Conservation (phyloP, 2,329 filamentous ascomycete genomes). For the Arthrobotrys conoides region DNA sequence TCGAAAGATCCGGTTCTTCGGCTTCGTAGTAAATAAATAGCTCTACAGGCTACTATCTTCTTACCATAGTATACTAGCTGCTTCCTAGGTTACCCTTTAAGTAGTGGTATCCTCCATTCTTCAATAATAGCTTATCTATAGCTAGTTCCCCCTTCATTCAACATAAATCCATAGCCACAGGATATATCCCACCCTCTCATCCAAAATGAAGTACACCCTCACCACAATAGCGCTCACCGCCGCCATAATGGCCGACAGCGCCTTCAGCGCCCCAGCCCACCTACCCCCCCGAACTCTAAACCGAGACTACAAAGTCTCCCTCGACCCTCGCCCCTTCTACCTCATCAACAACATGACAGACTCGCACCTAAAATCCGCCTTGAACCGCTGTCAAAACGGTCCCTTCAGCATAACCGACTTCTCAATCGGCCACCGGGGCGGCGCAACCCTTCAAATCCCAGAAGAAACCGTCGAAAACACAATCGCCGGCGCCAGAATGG, state of each 20-base stretch:
- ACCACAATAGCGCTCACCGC: constrained; percentile 38
- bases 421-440: constrained; percentile 76
- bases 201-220: constrained; percentile 48
- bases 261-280: constrained; percentile 26
- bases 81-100: constrained; percentile 26
- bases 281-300: constrained; percentile 26
- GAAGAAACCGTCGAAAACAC: constrained; percentile 76
- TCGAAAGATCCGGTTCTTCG: constrained; percentile 1
- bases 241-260: constrained; percentile 42
- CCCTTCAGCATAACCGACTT: constrained; percentile 73
- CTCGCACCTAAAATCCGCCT: constrained; percentile 73
- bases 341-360: constrained; percentile 76
- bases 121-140: constrained; percentile 10
- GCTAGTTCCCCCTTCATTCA: constrained; percentile 2
- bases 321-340: constrained; percentile 77
- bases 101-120: constrained; percentile 39
- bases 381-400: constrained; percentile 71
- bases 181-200: background rate
- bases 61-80: background rate
- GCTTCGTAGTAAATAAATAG: constrained; percentile 1
- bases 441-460: constrained; percentile 75
- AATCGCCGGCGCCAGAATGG: constrained; percentile 77
- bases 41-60: constrained; percentile 12
- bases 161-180: background rate
- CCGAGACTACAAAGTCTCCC: constrained; percentile 68